Percentiles rank a stretch among this genome's conserved stretches.
Conservation (phyloP, 768 basidiomycete genomes). For the Naganishia antarctica region DNA sequence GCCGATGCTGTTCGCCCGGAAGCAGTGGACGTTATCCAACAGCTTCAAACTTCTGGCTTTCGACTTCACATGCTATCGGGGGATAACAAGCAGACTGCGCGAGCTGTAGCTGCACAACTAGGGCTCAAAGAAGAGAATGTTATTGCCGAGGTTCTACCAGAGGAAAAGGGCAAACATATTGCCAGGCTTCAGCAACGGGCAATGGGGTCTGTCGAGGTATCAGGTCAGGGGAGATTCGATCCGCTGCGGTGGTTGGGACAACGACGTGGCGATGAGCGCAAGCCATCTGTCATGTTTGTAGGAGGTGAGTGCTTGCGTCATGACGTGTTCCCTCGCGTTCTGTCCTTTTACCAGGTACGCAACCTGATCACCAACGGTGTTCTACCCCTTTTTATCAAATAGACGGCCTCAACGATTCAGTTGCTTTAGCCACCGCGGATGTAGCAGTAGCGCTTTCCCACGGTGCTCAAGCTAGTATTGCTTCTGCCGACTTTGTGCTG, state of each 20-base stretch:
- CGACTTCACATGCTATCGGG: slow-evolving; percentile 77
- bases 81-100: slow-evolving; percentile 66
- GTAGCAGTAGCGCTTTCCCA: slow-evolving; percentile 56
- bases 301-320: slow-evolving; percentile 10
- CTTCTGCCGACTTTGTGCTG: slow-evolving; percentile 74
- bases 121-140: slow-evolving; percentile 66
- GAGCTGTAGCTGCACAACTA: slow-evolving; percentile 63
- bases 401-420: slow-evolving; percentile 61
- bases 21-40: slow-evolving; percentile 57
- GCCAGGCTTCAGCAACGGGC: slow-evolving; percentile 6
- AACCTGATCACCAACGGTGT: slow-evolving; percentile 46
- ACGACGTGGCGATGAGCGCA: slow-evolving; percentile 2
- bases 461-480: slow-evolving; percentile 59
- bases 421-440: slow-evolving; percentile 59
- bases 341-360: slow-evolving; percentile 50
- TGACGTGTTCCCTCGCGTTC: not conserved
- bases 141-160: slow-evolving; percentile 74
- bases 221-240: slow-evolving; percentile 35
- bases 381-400: not conserved
- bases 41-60: slow-evolving; percentile 57
- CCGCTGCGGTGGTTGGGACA: slow-evolving; percentile 5
- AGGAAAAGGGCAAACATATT: slow-evolving; percentile 60
- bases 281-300: slow-evolving; percentile 17
- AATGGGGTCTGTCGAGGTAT: slow-evolving; percentile 12
- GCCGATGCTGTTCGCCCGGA: slow-evolving; percentile 54